Base-by-base conservation (phyloP, 495 filamentous ascomycete species). In the Evansstolkia leycettana region DNA sequence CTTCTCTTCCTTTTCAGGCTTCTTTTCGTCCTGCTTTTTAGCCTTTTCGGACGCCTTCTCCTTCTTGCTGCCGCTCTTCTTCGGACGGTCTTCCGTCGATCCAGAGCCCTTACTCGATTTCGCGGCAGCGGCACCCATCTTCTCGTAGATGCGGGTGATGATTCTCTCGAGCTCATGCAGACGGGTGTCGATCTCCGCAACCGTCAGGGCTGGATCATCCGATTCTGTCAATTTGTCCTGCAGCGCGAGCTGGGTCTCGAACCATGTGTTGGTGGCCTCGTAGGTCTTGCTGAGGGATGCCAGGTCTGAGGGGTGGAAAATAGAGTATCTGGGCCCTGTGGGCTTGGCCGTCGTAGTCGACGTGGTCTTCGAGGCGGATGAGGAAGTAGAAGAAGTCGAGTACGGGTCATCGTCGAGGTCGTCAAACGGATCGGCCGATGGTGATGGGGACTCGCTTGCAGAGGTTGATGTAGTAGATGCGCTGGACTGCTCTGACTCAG, bases 131-230 rank as follows among this genome's bases (percentile, higher is more conserved):
- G 52, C 54, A 7, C 55, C 59, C 60, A 65, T 62, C 41, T 68
- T 68, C 37, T 73, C 66, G 31, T 66, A 70, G 45, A 87, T 76
- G 47, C 76, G 78, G 68, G 75, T 80, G 67, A 80, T 69, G 30
- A 82, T 63, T 29, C 88, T 65, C 34, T 82, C 76, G 48, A 82
- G 66, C 28, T 82, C 73, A 4, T 70, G 71, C 52, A 42, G 55
- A 32, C 54, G 57, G 17, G 34, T 41, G 39, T 67, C 60, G 15
- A 94, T 54, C 12, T 89, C 86, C 46, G 75, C 74, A 32, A 75
- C 55, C 14, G 74, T 61, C 2, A 93, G 56, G 5, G 75, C 75
- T 0, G 85, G 81, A 38, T 90, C 78, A 20, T 82, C 80, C 5
- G 75, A 75, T 14, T 58, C 60, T 15, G 68, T 63, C 10, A 88